These are phyloP conservation scores for Hondaea fermentalgiana DNA, from an alignment of 108 stramenopile genomes.

Conservation along the genomic window DNA sequence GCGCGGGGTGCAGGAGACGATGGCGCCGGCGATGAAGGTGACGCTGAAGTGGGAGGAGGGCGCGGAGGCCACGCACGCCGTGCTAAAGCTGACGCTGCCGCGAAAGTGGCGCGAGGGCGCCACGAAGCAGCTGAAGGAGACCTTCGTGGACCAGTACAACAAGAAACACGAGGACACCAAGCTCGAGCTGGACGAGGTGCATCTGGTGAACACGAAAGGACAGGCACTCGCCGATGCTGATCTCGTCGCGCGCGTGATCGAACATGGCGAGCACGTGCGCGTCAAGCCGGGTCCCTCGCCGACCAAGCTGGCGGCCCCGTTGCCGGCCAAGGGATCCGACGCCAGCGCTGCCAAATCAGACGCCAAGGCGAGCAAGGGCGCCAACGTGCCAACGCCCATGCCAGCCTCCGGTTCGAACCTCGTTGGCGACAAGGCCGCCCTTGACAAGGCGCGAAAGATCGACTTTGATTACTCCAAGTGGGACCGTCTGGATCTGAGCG, in stretches of 20 bases:
- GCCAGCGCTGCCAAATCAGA: not conserved
- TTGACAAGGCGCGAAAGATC: constrained; percentile 39
- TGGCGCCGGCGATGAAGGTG: constrained; percentile 67
- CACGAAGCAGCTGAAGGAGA: constrained; percentile 57
- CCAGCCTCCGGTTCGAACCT: not conserved
- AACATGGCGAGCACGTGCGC: not conserved
- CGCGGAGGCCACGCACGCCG: constrained; percentile 57
- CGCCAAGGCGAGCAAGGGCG: not conserved
- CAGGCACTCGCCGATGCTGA: not conserved
- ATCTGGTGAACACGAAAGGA: constrained; percentile 29
- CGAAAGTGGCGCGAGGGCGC: constrained; percentile 74
- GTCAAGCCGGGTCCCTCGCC: not conserved
- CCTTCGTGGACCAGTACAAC: constrained; percentile 76
- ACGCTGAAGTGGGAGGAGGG: constrained; percentile 79
- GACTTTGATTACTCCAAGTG: constrained; percentile 93
- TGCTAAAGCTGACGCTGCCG: constrained; percentile 78
- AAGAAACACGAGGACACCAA: constrained; percentile 52
- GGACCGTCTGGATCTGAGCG: constrained; percentile 91
- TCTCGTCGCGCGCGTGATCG: not conserved
- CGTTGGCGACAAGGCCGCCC: not conserved
- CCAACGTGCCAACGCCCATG: not conserved
- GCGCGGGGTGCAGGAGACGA: not conserved
- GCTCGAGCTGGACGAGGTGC: constrained; percentile 45
- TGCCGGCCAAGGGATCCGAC: not conserved
- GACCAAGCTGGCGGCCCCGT: not conserved